phyloP scores from a whole-genome alignment of 208 protist genomes.

The Leptomonas pyrrhocoris region DNA sequence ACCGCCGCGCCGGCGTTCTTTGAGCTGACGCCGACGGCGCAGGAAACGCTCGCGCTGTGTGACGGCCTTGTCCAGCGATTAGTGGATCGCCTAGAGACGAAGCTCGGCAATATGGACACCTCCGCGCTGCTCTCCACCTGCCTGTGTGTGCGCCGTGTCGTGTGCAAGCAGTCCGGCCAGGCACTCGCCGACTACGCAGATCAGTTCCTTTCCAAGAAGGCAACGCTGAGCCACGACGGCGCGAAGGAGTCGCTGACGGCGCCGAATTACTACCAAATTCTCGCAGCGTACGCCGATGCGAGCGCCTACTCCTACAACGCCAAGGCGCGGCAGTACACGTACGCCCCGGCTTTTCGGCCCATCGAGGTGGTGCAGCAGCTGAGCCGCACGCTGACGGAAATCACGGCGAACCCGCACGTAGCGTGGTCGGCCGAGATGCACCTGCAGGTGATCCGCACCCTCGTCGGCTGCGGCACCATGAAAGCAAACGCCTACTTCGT shows the following conservation, averaged over 20 bases:
- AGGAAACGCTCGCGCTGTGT: slow-evolving; percentile 54
- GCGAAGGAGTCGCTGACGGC: slow-evolving; percentile 65
- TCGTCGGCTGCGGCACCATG: slow-evolving; percentile 89
- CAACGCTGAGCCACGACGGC: slow-evolving; percentile 20
- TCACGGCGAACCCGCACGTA: slow-evolving; percentile 72
- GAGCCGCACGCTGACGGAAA: slow-evolving; percentile 57
- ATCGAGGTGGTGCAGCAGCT: slow-evolving; percentile 50
- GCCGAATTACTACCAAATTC: slow-evolving; percentile 79
- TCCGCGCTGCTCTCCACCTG: slow-evolving; percentile 67
- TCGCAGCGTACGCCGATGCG: slow-evolving; percentile 77
- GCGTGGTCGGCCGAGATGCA: slow-evolving; percentile 90
- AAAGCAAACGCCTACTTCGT: slow-evolving; percentile 92
- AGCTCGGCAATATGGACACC: slow-evolving; percentile 52
- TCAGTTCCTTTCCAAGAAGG: slow-evolving; percentile 63
- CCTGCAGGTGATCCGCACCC: slow-evolving; percentile 71
- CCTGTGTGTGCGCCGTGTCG: slow-evolving; percentile 61
- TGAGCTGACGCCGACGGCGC: slow-evolving; percentile 27
- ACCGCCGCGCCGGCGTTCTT: slow-evolving; percentile 26
- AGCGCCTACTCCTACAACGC: slow-evolving; percentile 62
- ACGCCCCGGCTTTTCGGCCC: slow-evolving; percentile 66
- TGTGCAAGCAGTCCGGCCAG: slow-evolving; percentile 62
- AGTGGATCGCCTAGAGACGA: slow-evolving; percentile 39
- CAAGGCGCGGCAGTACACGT: slow-evolving; percentile 45
- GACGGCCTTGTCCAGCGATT: slow-evolving; percentile 61
- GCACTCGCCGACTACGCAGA: slow-evolving; percentile 55